Evolutionary conservation across 805 yeast genomes (phyloP), one percentile per base, ranked within the genome.

Genomic region (Lipomyces kockii): DNA sequence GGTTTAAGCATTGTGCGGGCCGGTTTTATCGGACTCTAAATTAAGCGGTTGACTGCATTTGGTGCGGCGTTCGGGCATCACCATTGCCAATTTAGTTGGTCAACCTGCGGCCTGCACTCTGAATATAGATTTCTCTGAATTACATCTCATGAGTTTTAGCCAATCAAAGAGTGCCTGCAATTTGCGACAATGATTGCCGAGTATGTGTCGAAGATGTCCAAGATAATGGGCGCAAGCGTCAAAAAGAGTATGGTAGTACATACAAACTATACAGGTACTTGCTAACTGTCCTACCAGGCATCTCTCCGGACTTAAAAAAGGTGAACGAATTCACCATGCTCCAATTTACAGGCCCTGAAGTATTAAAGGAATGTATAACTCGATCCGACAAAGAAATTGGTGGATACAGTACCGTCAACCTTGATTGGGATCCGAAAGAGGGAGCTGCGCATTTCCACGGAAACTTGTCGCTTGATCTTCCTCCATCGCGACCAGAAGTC

Each of bases 311-410:
- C 66, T 35, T 43, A 32, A 25, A 56, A 2, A 65, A 64, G 8
- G 65, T 73, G 43, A 66, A 74, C 17, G 77, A 77, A 49, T 78
- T 80, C 61, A 81, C 86, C 1, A 76, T 91, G 14, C 78, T 91
- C 61, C 86, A 89, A 69, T 90, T 91, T 78, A 81, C 80, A 63
- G 76, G 80, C n/a, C 80, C 87, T 1, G 76, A 81, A 20, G 84
- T 85, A 11, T 74, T 87, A 54, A 77, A 80, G 9, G 80, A 83
- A 39, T 78, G 90, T 22, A 78, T 89, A 69, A 83, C 87, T 0
- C 81, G 95, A 62, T 83, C 90, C 54, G 97, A 91, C 78, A 83
- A 86, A 72, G 92, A 89, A 61, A 80, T 91, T 62, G 94, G 94
- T 1, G 97, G 97, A 0, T 90, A 80, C 77, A 88, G 93, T 54